Percentiles rank a stretch among this genome's conserved stretches.
phyloP scores from a whole-genome alignment of 176 grass and related monocot genomes.

The Tillandsia fasciculata region DNA sequence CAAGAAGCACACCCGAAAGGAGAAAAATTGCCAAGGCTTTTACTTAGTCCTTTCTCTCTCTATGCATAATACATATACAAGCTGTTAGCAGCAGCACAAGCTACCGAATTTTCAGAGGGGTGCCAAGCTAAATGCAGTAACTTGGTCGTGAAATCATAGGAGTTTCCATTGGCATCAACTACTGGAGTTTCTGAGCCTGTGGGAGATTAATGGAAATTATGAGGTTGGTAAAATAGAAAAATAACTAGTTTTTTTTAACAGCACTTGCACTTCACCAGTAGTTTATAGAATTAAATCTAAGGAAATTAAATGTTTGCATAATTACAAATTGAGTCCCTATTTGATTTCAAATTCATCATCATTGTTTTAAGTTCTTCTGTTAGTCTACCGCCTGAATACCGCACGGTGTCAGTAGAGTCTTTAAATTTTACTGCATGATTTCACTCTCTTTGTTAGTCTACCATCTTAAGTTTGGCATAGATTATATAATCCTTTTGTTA shows the following conservation, averaged over 20 bases:
- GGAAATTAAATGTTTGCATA: too few relatives aligned
- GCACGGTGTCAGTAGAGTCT: too few relatives aligned
- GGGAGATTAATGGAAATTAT: conserved; percentile 9
- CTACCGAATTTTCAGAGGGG: conserved; percentile 84
- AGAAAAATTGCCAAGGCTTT: conserved; percentile 9
- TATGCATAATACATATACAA: conserved; percentile 98
- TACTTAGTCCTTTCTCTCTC: conserved; percentile 12
- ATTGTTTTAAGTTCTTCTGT: too few relatives aligned
- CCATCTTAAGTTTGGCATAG: too few relatives aligned
- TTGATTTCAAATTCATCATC: too few relatives aligned
- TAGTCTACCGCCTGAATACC: too few relatives aligned
- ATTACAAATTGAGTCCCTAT: too few relatives aligned
- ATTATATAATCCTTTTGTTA: too few relatives aligned
- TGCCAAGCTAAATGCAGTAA: conserved; percentile 90
- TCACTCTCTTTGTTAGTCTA: too few relatives aligned
- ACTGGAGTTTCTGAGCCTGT: conserved; percentile 58
- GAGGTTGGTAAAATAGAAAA: conserved; percentile 12
- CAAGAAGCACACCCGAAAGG: not conserved
- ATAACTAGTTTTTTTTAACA: not conserved
- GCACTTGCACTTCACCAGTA: not conserved
- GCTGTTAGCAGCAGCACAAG: conserved; percentile 79
- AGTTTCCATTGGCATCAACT: conserved; percentile 49
- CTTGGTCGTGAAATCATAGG: conserved; percentile 61
- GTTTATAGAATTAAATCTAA: not conserved
- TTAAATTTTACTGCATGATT: too few relatives aligned